These are phyloP conservation scores for Gliomastix tumulicola DNA, from an alignment of 2,329 filamentous ascomycete species.

Conservation along the genomic window DNA sequence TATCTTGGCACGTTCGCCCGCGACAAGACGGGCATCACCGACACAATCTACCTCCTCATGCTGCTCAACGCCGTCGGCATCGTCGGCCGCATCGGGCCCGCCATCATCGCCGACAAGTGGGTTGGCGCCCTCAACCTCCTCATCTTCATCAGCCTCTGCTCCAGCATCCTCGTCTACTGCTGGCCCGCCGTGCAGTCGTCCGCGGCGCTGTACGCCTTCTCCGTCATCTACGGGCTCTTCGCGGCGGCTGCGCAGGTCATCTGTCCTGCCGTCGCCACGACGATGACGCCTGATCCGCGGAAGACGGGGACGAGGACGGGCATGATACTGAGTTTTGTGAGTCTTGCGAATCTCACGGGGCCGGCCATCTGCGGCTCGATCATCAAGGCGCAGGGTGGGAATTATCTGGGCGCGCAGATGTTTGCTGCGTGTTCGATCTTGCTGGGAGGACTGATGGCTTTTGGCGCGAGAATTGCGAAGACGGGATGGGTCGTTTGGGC, in stretches of 20 bases:
- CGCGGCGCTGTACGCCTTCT: conserved; percentile 52
- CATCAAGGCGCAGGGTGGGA: conserved; percentile 5
- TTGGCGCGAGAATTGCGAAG: conserved; percentile 37
- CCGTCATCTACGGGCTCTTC: conserved; percentile 53
- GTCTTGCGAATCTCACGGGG: conserved; percentile 3
- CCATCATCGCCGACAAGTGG: conserved; percentile 45
- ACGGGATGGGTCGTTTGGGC: too few species aligned
- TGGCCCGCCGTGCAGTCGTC: conserved; percentile 51
- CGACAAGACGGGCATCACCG: conserved; percentile 20
- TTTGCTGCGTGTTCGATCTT: conserved; percentile 46
- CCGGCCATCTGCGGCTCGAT: conserved; percentile 4
- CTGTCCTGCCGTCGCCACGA: conserved; percentile 42
- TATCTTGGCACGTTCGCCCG: conserved; percentile 42
- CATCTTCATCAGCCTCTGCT: conserved; percentile 35
- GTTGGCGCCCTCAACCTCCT: conserved; percentile 55
- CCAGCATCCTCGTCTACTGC: conserved; percentile 37
- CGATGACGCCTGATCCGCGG: background rate
- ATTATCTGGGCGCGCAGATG: conserved; percentile 24
- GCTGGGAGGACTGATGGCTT: too few species aligned
- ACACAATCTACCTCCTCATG: conserved; percentile 54
- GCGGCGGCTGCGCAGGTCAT: conserved; percentile 57
- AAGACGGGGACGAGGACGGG: conserved; percentile 33
- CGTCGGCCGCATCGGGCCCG: conserved; percentile 50
- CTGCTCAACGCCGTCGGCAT: conserved; percentile 58
- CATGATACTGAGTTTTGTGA: conserved; percentile 42